Base-by-base conservation (phyloP, 2,329 filamentous ascomycete species). In the Sphaerulina vaccinii region DNA sequence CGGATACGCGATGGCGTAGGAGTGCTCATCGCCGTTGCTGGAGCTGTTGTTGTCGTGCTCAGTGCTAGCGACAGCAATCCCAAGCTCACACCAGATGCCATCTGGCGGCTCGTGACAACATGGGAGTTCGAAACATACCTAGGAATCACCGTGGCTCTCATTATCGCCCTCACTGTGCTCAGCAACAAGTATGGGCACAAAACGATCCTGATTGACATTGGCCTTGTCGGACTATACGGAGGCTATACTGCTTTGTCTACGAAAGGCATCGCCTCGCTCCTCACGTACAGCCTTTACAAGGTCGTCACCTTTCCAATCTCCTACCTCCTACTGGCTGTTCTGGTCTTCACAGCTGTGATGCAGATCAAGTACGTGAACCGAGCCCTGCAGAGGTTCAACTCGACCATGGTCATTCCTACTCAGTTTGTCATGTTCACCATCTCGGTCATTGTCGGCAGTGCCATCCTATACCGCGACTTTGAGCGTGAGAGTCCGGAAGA, bases 381-480 rank as follows among this genome's bases (percentile, higher is more conserved):
- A 45, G 85, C 86, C 1, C 77, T 99, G 46, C 91, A 96, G 68
- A 84, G 88, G 40, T 99, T 97, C 74, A 90, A 96, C 70, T 96
- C 93, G 5, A 99, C 93, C 0, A 90, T 96, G 69, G 93, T 99
- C 61, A 99, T 99, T 57, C 93, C 93, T 0, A 93, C 93, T 11
- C 93, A 99, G 66, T 99, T 99, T 63, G 93, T 99, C 43, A 82
- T 95, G 57, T 99, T 99, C 70, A 99, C 93, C 0, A 78, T 99
- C 6, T 95, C 88, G 5, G 93, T 97, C 57, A 97, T 99, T 62
- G 79, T 96, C 45, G 93, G 93, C 51, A 96, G 91, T 64, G 92
- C 92, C 1, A 80, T 99, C 7, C 74, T 99, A 5, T 99, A 97
- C 68, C 85, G 92, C 43, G 93, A 99, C 69, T 99, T 99, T 65